Evolutionary conservation across 768 basidiomycete species (phyloP).

Genomic region (Tricholoma matsutake): DNA sequence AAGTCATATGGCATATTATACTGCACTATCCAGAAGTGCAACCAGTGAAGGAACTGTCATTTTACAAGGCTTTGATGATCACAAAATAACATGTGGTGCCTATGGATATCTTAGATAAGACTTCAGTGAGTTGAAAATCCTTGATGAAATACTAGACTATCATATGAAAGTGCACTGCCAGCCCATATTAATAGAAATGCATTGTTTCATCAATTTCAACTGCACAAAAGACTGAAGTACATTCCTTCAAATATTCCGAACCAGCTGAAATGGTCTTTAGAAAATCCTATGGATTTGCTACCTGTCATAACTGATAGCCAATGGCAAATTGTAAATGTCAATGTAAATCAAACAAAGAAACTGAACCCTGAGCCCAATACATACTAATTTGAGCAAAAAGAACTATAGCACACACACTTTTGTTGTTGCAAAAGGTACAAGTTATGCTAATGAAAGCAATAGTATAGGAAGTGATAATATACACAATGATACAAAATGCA

Average conservation of each 20-base stretch:
- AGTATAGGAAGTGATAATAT: too few species aligned
- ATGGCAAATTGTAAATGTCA: neutral
- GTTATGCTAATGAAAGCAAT: neutral
- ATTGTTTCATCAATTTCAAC: neutral
- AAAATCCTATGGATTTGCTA: too few species aligned
- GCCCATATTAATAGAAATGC: neutral
- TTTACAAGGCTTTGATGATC: conserved; percentile 19
- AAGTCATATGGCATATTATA: conserved; percentile 17
- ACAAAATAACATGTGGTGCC: conserved; percentile 16
- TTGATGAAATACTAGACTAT: conserved; percentile 20
- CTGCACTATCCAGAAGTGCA: conserved; percentile 18
- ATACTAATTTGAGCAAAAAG: too few species aligned
- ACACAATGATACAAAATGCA: too few species aligned
- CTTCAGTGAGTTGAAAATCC: conserved; percentile 18
- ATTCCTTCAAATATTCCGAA: too few species aligned
- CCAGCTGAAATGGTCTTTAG: too few species aligned
- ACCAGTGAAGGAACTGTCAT: conserved; percentile 17
- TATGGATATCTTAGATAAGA: conserved; percentile 18
- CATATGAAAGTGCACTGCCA: neutral
- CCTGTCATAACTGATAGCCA: neutral
- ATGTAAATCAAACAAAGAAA: neutral
- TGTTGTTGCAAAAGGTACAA: neutral
- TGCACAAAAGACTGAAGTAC: neutral
- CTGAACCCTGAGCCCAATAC: too few species aligned
- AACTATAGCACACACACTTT: neutral